phyloP scores from a whole-genome alignment of 176 grass and related monocot genomes.

The Lolium multiflorum region DNA sequence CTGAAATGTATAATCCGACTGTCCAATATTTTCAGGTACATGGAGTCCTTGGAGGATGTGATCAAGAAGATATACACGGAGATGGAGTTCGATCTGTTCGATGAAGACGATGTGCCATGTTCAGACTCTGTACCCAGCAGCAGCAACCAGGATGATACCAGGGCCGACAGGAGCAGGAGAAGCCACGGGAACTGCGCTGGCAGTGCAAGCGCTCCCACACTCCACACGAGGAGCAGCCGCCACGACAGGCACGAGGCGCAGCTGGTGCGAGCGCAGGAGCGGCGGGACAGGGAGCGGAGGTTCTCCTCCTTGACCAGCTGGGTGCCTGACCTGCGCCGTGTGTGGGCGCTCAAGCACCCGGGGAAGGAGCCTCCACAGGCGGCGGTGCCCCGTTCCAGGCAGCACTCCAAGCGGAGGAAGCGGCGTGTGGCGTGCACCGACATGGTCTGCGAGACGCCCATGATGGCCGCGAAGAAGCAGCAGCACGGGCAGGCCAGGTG shows the following conservation, averaged over 20 bases:
- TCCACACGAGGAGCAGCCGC: background rate
- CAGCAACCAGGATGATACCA: constrained; percentile 62
- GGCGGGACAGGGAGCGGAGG: constrained; percentile 71
- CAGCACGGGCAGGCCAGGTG: background rate
- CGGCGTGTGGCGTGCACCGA: constrained; percentile 37
- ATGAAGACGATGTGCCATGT: constrained; percentile 55
- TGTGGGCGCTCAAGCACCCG: constrained; percentile 82
- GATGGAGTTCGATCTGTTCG: constrained; percentile 93
- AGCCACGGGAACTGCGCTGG: constrained; percentile 10
- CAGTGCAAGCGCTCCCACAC: constrained; percentile 7
- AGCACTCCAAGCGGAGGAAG: constrained; percentile 59
- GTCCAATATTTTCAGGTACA: constrained; percentile 58
- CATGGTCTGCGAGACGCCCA: constrained; percentile 83
- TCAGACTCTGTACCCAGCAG: constrained; percentile 74
- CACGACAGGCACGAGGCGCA: constrained; percentile 41
- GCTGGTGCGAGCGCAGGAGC: constrained; percentile 64
- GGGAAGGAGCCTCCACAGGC: constrained; percentile 45
- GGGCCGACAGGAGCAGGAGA: background rate
- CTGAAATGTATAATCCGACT: background rate
- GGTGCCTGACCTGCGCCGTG: constrained; percentile 77
- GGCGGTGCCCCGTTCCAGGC: constrained; percentile 15
- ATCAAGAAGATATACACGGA: constrained; percentile 83
- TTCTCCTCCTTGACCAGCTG: constrained; percentile 90
- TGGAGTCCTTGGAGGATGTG: constrained; percentile 60
- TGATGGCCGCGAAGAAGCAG: constrained; percentile 37